Evolutionary conservation across 1,284 basidiomycete genomes (phyloP).

Genomic region (Bjerkandera adusta): DNA sequence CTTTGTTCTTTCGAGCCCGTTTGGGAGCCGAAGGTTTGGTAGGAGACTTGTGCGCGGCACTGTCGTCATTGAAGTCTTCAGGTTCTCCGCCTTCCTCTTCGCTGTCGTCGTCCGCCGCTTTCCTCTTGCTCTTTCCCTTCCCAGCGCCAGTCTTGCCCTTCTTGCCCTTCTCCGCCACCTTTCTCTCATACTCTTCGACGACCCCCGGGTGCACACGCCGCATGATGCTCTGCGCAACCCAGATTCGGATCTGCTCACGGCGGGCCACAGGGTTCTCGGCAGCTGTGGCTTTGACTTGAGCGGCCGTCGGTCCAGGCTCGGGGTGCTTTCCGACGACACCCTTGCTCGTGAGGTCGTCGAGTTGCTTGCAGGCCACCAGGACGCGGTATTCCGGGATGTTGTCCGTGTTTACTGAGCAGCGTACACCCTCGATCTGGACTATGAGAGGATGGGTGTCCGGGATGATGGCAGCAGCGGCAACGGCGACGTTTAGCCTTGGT

Average conservation of each 20-base stretch:
- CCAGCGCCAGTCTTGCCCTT: no score
- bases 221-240: constrained; percentile 44
- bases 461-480: constrained; percentile 3
- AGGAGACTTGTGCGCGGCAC: not conserved
- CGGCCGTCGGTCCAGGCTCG: constrained; percentile 21
- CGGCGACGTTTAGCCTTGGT: constrained; percentile 1
- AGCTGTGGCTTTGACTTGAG: not conserved
- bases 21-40: not conserved
- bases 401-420: constrained; percentile 41
- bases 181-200: constrained; percentile 30
- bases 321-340: constrained; percentile 39
- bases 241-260: constrained; percentile 30
- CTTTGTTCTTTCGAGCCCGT: not conserved
- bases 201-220: constrained; percentile 44
- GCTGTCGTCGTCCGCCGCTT: constrained; percentile 15
- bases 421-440: constrained; percentile 30
- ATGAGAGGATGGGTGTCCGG: constrained; percentile 32
- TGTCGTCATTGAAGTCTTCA: no score
- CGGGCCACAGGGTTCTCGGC: constrained; percentile 18
- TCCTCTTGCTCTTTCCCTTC: constrained; percentile 18
- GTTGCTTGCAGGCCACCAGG: constrained; percentile 37
- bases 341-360: constrained; percentile 35
- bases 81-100: constrained; percentile 4
- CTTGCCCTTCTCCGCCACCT: constrained; percentile 9
- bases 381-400: constrained; percentile 41